Evolutionary conservation across 2,329 filamentous ascomycete species (phyloP).

Genomic region (Endocalyx cinctus): DNA sequence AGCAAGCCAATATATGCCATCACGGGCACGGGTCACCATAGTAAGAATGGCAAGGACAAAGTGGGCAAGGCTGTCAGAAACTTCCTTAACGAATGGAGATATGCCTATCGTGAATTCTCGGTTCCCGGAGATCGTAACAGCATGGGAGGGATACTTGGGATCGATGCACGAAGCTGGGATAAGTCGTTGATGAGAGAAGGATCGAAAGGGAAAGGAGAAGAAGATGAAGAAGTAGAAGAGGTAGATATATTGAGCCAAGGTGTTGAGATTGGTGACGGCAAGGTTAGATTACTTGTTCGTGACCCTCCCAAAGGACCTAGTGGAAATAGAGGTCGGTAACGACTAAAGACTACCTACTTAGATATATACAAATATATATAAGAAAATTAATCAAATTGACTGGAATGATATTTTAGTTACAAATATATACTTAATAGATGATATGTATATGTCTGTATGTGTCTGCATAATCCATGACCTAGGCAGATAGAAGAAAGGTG

Average conservation of each 20-base stretch:
- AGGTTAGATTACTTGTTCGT: conserved; percentile 60
- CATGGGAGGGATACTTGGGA: conserved; percentile 71
- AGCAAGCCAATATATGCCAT: conserved; percentile 85
- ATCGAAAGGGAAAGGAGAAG: conserved; percentile 39
- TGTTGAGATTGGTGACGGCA: conserved; percentile 64
- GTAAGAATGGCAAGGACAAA: conserved; percentile 98
- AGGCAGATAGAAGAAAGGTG: no score
- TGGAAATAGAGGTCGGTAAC: conserved; percentile 39
- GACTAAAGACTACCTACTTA: conserved; percentile 3
- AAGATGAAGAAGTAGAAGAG: conserved; percentile 35
- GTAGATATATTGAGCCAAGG: conserved; percentile 59
- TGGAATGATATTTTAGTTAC: no score
- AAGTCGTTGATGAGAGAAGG: no score
- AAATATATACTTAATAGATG: no score
- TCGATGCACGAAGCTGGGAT: conserved; percentile 65
- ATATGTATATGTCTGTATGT: no score
- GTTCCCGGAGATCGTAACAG: conserved; percentile 86
- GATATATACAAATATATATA: not conserved
- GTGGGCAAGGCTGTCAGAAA: conserved; percentile 88
- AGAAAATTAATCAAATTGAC: no score
- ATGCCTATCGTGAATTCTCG: conserved; percentile 92
- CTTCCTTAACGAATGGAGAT: conserved; percentile 93
- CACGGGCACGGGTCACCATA: conserved; percentile 93
- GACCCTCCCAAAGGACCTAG: conserved; percentile 56
- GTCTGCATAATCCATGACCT: no score